Evolutionary conservation across 805 yeast genomes (phyloP), one percentile per base, ranked within the genome.

Genomic region (Spathaspora boniae): DNA sequence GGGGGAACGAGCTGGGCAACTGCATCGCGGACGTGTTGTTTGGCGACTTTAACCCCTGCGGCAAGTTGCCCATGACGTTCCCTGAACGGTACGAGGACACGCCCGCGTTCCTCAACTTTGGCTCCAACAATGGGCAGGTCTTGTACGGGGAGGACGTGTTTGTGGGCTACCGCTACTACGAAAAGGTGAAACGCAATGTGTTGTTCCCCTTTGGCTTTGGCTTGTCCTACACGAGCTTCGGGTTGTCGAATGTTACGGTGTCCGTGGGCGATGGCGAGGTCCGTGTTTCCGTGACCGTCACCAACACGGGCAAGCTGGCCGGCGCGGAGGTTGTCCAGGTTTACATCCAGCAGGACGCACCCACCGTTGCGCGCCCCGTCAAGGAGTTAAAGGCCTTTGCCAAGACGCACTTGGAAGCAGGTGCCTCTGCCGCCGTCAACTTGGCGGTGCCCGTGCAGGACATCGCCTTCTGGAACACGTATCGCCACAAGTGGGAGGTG

Each of bases 131-230:
- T 28, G 62, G 63, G n/a, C 47, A 53, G 30, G 60, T 55, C 14
- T 48, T 58, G 24, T 58, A 58, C 45, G 83, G 84, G 40, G 86
- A 80, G 51, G 83, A 78, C 48, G 72, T 80, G 32, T 78, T 67
- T 54, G 74, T 79, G 36, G 86, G 85, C 16, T 78, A 80, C 60
- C 63, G 78, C 40, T 76, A 60, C 59, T 80, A 76, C 53, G 83
- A 80, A 46, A 72, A 71, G 52, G 49, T 62, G 23, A 65, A 70
- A 42, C 60, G 55, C 31, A 60, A 61, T 22, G 78, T 74, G 7
- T 62, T 71, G 29, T 79, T 72, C 65, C 79, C 83, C 29, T 80
- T 79, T 54, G 85, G 85, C 9, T 66, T 57, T 46, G 85, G 85
- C 33, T 65, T 78, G 40, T 77, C 84, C 3, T 80, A 78, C 58